phyloP scores from a whole-genome alignment of 2,329 filamentous ascomycete species.

The Cryphonectria carpinicola region DNA sequence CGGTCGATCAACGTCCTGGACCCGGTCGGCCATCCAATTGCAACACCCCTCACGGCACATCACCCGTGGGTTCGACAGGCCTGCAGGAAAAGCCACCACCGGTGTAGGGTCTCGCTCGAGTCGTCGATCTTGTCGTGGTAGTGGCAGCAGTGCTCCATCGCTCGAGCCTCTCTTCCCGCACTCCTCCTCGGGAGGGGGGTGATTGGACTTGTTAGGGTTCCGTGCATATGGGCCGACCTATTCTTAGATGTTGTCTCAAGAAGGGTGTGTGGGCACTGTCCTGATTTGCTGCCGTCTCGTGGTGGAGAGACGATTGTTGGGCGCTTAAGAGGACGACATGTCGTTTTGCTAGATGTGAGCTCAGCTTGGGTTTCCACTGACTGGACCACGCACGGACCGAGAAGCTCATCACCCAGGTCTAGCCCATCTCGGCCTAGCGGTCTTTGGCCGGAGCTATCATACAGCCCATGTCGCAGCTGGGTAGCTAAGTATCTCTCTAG shows the following conservation, averaged over 20 bases:
- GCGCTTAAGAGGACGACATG: constrained; percentile 17
- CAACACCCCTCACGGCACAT: not conserved
- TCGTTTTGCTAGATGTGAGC: constrained; percentile 10
- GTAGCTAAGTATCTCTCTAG: not conserved
- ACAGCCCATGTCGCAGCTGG: not conserved
- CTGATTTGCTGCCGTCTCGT: constrained; percentile 18
- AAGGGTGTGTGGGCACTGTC: not conserved
- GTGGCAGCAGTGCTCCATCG: not conserved
- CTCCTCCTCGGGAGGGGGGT: not conserved
- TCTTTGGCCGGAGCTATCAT: not conserved
- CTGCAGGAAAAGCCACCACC: not conserved
- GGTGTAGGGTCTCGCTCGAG: not conserved
- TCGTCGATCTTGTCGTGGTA: not conserved
- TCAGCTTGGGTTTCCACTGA: not conserved
- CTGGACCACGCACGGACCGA: not conserved
- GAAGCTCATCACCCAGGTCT: not conserved
- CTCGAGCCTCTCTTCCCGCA: not conserved
- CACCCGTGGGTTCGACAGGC: not conserved
- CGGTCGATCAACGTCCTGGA: not conserved
- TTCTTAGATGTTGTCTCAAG: constrained; percentile 18
- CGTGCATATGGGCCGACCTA: constrained; percentile 9
- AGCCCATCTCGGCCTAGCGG: constrained; percentile 16
- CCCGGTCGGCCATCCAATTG: not conserved
- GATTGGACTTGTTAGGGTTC: constrained; percentile 18
- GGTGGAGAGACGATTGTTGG: constrained; percentile 13